phyloP scores from a whole-genome alignment of 2,329 filamentous ascomycete species.

The Nemania sp. region DNA sequence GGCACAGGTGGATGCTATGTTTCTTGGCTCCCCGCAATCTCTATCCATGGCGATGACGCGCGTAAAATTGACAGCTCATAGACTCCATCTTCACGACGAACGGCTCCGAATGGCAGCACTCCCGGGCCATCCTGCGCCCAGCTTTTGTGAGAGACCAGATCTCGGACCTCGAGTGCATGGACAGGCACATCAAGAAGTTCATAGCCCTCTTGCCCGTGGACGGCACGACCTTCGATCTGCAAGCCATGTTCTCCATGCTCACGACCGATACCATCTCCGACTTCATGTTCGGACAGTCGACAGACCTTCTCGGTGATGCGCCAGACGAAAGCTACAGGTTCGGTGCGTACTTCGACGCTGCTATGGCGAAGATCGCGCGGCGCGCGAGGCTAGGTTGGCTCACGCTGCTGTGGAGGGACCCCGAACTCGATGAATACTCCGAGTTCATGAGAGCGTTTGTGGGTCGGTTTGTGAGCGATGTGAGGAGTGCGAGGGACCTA shows the following conservation, averaged over 20 bases:
- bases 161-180: slow-evolving; percentile 72
- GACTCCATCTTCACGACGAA: slow-evolving; percentile 59
- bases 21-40: too few relatives aligned
- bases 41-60: too few relatives aligned
- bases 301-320: slow-evolving; percentile 45
- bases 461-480: slow-evolving; percentile 44
- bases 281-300: slow-evolving; percentile 60
- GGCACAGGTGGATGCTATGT: too few relatives aligned
- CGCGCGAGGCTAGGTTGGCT: slow-evolving; percentile 49
- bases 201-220: slow-evolving; percentile 62
- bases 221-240: slow-evolving; percentile 62
- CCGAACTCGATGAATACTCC: slow-evolving; percentile 46
- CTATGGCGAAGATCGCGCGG: slow-evolving; percentile 46
- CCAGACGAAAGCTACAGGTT: slow-evolving; percentile 49
- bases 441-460: slow-evolving; percentile 52
- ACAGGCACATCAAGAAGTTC: slow-evolving; percentile 67
- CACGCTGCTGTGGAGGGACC: slow-evolving; percentile 42
- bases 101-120: slow-evolving; percentile 57
- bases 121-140: slow-evolving; percentile 57
- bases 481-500: slow-evolving; percentile 45
- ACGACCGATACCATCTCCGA: slow-evolving; percentile 70
- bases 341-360: slow-evolving; percentile 53
- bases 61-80: not conserved
- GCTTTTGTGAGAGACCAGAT: slow-evolving; percentile 59
- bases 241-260: slow-evolving; percentile 65